Base-by-base conservation (phyloP, 2,329 filamentous ascomycete species). In the Pseudovirgaria hyperparasitica region DNA sequence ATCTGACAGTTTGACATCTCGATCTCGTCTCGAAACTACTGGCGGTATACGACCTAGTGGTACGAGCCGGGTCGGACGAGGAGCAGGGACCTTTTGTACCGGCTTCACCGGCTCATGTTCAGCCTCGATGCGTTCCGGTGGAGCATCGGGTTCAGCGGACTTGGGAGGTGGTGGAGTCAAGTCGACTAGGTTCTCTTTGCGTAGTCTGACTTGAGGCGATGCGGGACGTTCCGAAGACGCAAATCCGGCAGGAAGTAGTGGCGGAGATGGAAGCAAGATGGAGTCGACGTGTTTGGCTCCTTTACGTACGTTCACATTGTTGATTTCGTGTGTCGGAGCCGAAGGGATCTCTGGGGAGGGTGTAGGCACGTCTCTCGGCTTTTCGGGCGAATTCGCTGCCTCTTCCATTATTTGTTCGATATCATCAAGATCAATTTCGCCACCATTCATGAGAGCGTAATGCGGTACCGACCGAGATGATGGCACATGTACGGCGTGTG, bases 11-110 rank as follows among this genome's bases (percentile, higher is more conserved):
- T 70, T 70, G 35, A 78, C 70, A 19, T 73, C 62, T 28, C 75
- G 68, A 24, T 67, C 65, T 25, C 62, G 58, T 26, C 68, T 73
- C 23, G 72, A 82, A 16, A 87, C 64, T 4, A 93, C 82, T 41
- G 74, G 75, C 6, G 86, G 86, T 27, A 93, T 93, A 10, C 86
- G 72, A 6, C 85, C 86, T 24, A 93, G 75, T 39, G 87, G 82
- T 16, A 76, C 72, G 11, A 92, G 60, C 30, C 85, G 69, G 45
- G 72, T 81, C 7, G 70, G 70, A 7, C 57, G 58, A 19, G 54
- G 53, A 12, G 54, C 42, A 12, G 46, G 43, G 24, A 34, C 42
- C 7, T n/a, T 12, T 11, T 28, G 3, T 8, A 19, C n/a, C 14
- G 16, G 14, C 12, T 9, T 16, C 14, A 14, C 6, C 9, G 20